Evolutionary conservation across 805 yeast species (phyloP).

Genomic region (Debaryomyces castellii): DNA sequence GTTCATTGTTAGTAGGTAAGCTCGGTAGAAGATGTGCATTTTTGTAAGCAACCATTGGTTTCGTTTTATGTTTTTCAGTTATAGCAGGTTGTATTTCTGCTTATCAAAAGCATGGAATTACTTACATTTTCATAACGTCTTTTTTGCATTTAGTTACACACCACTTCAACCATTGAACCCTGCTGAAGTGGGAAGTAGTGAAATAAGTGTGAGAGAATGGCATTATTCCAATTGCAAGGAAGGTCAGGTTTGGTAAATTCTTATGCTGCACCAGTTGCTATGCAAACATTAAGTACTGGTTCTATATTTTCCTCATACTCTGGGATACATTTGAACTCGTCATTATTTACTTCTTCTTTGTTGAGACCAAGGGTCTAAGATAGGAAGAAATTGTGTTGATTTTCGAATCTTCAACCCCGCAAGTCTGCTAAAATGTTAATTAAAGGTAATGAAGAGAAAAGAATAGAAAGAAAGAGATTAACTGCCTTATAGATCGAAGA

Average conservation of each 20-base stretch:
- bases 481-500: too few relatives aligned
- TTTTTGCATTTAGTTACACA: constrained; percentile 13
- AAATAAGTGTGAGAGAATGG: constrained; percentile 8
- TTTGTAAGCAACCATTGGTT: constrained; percentile 8
- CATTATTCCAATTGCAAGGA: constrained; percentile 15
- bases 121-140: constrained; percentile 15
- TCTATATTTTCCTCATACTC: constrained; percentile 17
- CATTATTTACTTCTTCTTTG: constrained; percentile 3
- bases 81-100: constrained; percentile 14
- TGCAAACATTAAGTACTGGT: constrained; percentile 21
- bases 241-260: constrained; percentile 15
- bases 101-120: constrained; percentile 2
- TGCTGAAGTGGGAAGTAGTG: constrained; percentile 7
- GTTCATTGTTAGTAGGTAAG: constrained; percentile 12
- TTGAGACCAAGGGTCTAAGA: constrained; percentile 5
- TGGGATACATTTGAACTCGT: constrained; percentile 10
- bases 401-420: not conserved
- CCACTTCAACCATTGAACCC: constrained; percentile 30
- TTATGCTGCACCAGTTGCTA: constrained; percentile 13
- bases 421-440: not conserved
- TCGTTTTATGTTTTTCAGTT: constrained; percentile 12
- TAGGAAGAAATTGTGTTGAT: constrained; percentile 5
- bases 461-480: too few relatives aligned
- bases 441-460: too few relatives aligned
- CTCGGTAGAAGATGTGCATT: constrained; percentile 18